Evolutionary conservation across 2,329 filamentous ascomycete genomes (phyloP).

Genomic region (Ophioceras dolichostomum): DNA sequence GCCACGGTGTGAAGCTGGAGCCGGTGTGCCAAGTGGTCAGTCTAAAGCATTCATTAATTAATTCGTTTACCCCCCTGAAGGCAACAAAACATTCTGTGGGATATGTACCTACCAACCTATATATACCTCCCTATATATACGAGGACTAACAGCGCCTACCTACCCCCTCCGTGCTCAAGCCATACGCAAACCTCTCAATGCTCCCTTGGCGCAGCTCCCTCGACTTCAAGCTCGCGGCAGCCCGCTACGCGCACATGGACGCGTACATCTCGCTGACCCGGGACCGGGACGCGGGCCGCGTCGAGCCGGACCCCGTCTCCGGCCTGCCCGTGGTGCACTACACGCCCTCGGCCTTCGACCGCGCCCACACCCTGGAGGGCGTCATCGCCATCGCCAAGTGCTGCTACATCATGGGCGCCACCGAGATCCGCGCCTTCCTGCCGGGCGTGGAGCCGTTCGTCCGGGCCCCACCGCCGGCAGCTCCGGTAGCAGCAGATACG

Average conservation of each 20-base stretch:
- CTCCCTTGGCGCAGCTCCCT: conserved; percentile 57
- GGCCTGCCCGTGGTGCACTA: conserved; percentile 59
- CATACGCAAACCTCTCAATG: conserved; percentile 48
- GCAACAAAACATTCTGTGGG: too few species aligned
- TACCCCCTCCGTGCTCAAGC: too few species aligned
- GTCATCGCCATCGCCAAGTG: conserved; percentile 62
- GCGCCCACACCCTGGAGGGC: conserved; percentile 58
- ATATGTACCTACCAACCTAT: too few species aligned
- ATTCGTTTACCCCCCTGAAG: too few species aligned
- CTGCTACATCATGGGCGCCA: conserved; percentile 64
- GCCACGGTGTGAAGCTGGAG: conserved; percentile 78
- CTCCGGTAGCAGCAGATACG: neutral
- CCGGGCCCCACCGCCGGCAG: conserved; percentile 15
- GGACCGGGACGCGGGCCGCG: conserved; percentile 63
- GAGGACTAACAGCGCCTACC: too few species aligned
- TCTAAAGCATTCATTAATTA: too few species aligned
- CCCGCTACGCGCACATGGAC: conserved; percentile 56
- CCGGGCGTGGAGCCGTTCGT: conserved; percentile 53
- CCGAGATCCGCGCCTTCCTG: conserved; percentile 61
- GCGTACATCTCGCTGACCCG: conserved; percentile 63
- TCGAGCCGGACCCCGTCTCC: conserved; percentile 58
- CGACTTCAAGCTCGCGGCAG: conserved; percentile 58
- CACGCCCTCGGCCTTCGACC: conserved; percentile 57
- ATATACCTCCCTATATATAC: too few species aligned
- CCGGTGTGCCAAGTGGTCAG: conserved; percentile 54